Base-by-base conservation (phyloP, 1,284 basidiomycete genomes). In the Tilletia walkeri region DNA sequence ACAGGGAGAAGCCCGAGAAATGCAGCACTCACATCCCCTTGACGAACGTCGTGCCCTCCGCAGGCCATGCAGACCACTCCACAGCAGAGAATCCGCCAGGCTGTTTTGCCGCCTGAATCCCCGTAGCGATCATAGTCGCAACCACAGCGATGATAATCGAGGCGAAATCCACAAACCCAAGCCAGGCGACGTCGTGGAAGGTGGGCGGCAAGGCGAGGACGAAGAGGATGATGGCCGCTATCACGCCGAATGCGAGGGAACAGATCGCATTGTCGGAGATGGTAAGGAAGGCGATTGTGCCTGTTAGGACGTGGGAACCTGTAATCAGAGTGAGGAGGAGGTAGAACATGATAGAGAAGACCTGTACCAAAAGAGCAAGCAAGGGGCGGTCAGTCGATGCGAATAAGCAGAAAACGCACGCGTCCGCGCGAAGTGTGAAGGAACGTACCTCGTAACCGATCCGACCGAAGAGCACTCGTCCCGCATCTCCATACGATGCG, bases 121-220 rank as follows among this genome's bases (percentile, higher is more conserved):
- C 78, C 2, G 75, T 75, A n/a, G 73, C 78, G 24, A 81, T 75
- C 69, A 80, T 78, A 59, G 76, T 76, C 63, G 79, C 61, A 36
- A 78, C 66, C 41, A 81, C 79, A 54, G 79, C 79, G 30, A 74
- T 45, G 41, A 75, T 69, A 71, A 81, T 80, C n/a, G 73, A 75
- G 7, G 68, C 76, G 59, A 80, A 80, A 69, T 81, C 79, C 59
- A 81, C 76, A 74, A 79, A 80, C 9, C 78, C 79, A 30, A 81
- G 71, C 14, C 78, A 67, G n/a, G 78, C 77, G 2, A 80, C 72
- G 56, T 79, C 75, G 41, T 75, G 75, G 72, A 79, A 80, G 24
- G 79, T 72, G 39, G 76, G 76, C 0, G 79, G 77, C 30, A 80
- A 71, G 7, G 77, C 77, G 45, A 81, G 67, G 65, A 78, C 63